Base-by-base conservation (phyloP, 441 rosid species). In the Brassica hybrid region DNA sequence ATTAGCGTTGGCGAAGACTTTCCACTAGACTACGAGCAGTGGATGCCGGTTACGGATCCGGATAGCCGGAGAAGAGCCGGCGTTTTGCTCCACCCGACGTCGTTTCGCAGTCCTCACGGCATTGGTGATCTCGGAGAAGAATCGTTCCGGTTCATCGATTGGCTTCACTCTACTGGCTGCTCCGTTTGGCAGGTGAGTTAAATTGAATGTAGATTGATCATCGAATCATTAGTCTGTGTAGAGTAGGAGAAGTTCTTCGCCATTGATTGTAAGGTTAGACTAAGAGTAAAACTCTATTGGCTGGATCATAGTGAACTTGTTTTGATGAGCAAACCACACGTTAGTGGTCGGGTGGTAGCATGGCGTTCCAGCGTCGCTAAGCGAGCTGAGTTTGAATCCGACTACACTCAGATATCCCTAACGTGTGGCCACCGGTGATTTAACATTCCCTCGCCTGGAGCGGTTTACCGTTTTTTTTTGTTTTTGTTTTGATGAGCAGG, bases 61-160 rank as follows among this genome's bases (percentile, higher is more conserved):
- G 43, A 30, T 18, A 60, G 59, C 38, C 78, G 84, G 69, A 82
- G 99, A 65, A 86, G 99, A 82, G 98, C 92, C 18, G 97, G 99
- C 60, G 83, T 95, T 69, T 81, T 95, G 84, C 94, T 95, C 67
- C 99, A 93, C 70, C 99, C 98, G 81, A 95, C 98, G 61, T 95
- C 99, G 80, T 88, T 95, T 54, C 83, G 78, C 3, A 93, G 99
- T 3, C 89, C 94, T 14, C 85, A 86, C 57, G 98, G 99, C 45
- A 90, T 93, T 36, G 99, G 99, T 25, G 99, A 93, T 83, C 85
- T 95, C 62, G 99, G 98, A 1, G 88, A 84, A 17, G 90, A 91
- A 63, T 90, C 92, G 16, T 88, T 93, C 60, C 86, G 86, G 1
- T 95, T 95, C 81, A 76, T 95, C 67, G 98, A 93, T 71, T 95